Evolutionary conservation across 768 basidiomycete species (phyloP).

Genomic region (Russula earlei): DNA sequence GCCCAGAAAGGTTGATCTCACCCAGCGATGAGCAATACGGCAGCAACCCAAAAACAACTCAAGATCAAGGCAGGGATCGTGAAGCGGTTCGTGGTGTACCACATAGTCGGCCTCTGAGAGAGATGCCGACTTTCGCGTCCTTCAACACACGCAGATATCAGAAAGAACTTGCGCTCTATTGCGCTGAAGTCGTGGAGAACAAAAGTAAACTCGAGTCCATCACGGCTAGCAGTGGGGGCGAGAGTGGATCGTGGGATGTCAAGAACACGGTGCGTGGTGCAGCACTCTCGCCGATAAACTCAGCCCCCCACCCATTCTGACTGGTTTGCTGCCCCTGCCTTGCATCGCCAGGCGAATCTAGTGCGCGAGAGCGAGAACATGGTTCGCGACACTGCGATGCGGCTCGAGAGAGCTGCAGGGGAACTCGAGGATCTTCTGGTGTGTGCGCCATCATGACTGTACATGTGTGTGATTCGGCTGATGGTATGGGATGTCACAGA

Average conservation of each 20-base stretch:
- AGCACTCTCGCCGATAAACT: not conserved
- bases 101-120: not conserved
- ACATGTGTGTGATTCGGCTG: not conserved
- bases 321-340: not conserved
- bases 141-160: slow-evolving; percentile 22
- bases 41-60: slow-evolving; percentile 51
- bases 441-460: slow-evolving; percentile 27
- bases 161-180: slow-evolving; percentile 63
- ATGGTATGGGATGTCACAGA: slow-evolving; percentile 25
- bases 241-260: slow-evolving; percentile 61
- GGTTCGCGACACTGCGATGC: slow-evolving; percentile 55
- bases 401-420: slow-evolving; percentile 51
- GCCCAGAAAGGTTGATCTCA: no score
- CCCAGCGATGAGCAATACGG: slow-evolving; percentile 34
- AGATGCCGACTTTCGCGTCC: not conserved
- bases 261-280: slow-evolving; percentile 54
- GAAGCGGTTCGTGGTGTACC: slow-evolving; percentile 41
- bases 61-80: slow-evolving; percentile 67
- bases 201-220: slow-evolving; percentile 53
- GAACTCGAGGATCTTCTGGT: slow-evolving; percentile 64
- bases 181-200: slow-evolving; percentile 52
- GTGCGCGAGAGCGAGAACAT: slow-evolving; percentile 70
- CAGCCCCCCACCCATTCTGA: not conserved
- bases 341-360: slow-evolving; percentile 25
- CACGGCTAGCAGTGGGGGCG: slow-evolving; percentile 45